Conservation (phyloP, 1,284 basidiomycete genomes). For the Trichosporon asahii region DNA sequence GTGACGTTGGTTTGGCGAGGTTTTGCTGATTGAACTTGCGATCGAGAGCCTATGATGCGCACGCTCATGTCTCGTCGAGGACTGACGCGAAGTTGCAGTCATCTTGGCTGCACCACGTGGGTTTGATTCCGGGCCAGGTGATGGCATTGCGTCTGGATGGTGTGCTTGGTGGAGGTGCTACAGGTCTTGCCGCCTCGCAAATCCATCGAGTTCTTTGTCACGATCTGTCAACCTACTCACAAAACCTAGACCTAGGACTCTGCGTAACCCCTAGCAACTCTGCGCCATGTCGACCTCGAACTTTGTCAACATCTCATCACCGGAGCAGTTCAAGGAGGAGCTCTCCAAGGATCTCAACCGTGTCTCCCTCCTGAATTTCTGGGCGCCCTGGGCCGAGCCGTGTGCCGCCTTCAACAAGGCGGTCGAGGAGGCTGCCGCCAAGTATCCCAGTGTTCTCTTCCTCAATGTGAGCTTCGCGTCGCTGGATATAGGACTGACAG, state of each 20-base stretch:
- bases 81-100: not conserved
- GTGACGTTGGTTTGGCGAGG: not conserved
- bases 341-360: conserved; percentile 71
- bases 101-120: not conserved
- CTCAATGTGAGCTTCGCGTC: conserved; percentile 61
- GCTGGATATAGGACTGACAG: not conserved
- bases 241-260: not conserved
- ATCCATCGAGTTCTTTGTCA: conserved; percentile 9
- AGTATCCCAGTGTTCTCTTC: conserved; percentile 67
- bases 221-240: not conserved
- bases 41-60: not conserved
- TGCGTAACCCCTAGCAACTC: not conserved
- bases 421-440: conserved; percentile 65
- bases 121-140: not conserved
- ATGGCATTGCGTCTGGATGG: not conserved
- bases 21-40: not conserved
- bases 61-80: not conserved
- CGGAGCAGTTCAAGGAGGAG: conserved; percentile 68
- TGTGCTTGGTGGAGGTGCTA: conserved; percentile 10
- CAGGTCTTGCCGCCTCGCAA: conserved; percentile 2
- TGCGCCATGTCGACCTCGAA: conserved; percentile 32
- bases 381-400: conserved; percentile 87
- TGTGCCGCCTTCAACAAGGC: conserved; percentile 82
- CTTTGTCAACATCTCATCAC: conserved; percentile 58
- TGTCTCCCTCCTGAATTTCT: conserved; percentile 84